Base-by-base conservation (phyloP, 2,329 filamentous ascomycete species). In the Neoscytalidium dimidiatum region DNA sequence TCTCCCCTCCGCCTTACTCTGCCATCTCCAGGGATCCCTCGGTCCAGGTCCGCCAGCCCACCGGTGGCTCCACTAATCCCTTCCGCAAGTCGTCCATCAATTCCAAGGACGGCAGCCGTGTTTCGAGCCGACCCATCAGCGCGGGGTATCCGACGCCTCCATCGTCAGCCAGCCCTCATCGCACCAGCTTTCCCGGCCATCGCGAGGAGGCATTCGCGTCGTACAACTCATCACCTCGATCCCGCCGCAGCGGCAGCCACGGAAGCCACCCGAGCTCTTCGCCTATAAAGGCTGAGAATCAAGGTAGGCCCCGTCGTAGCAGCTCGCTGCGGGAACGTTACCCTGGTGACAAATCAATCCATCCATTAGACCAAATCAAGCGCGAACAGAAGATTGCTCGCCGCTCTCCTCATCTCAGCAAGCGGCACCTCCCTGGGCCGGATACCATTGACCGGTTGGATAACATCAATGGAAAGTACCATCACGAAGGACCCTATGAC, bases 401-500 rank as follows among this genome's bases (percentile, higher is more conserved):
- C 72, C 87, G 88, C 57, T 80, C 86, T 28, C 86, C 86, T 1
- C 89, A 90, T 74, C 83, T 91, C 53, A 85, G 84, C 70, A 90
- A 88, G 74, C 85, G 84, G 71, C 82, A 88, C 71, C 83, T 90
- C 17, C 86, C 88, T 28, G 85, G 85, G 51, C 85, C 92, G 1
- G 94, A 98, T 75, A 83, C 84, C 8, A 95, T 98, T 71, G 94
- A 97, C 75, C 81, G 82, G 4, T 86, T 98, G 1, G 94, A 97
- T 74, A 83, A 84, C 2, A 77, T 85, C n/a, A 85, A 86, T 58
- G 84, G 84, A 19, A 79, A 84, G 2, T 97, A 96, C 77, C 94
- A 97, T 76, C 94, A 98, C 72, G 92, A 90, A 68, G 94, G 94
- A 0, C 94, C 94, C 0, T 98, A 91, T 71, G 94, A 98, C 74